phyloP scores from a whole-genome alignment of 495 filamentous ascomycete genomes.

The Darksidea phi region DNA sequence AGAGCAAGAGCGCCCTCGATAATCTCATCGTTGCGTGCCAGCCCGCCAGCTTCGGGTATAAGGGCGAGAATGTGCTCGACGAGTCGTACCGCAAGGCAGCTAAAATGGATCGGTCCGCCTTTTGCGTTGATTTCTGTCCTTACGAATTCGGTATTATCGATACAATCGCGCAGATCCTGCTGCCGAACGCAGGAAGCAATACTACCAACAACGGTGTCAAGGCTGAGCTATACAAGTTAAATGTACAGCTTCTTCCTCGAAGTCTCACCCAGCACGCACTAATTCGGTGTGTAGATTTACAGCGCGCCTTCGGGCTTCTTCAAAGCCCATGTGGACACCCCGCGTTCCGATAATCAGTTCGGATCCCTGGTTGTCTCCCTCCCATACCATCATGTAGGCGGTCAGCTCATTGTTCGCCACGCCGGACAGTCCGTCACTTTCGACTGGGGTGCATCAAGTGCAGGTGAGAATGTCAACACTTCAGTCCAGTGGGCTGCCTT shows the following conservation, averaged over 20 bases:
- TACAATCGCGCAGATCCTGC: constrained; percentile 48
- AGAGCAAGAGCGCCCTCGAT: neutral
- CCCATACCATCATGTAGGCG: constrained; percentile 49
- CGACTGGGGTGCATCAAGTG: constrained; percentile 45
- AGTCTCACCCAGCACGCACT: neutral
- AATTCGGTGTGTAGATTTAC: constrained; percentile 44
- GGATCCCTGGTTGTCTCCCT: constrained; percentile 58
- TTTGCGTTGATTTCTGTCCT: constrained; percentile 53
- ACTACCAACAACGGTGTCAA: constrained; percentile 1
- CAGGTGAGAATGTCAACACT: neutral
- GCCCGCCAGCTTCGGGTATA: constrained; percentile 52
- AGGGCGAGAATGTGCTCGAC: constrained; percentile 50
- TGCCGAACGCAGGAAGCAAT: constrained; percentile 43
- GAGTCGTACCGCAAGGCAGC: constrained; percentile 52
- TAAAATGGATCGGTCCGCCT: constrained; percentile 49
- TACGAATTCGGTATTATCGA: constrained; percentile 55
- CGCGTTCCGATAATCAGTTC: constrained; percentile 50
- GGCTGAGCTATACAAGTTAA: constrained; percentile 58
- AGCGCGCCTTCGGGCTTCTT: constrained; percentile 54
- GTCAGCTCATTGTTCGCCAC: too few relatives aligned
- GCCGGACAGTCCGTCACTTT: constrained; percentile 44
- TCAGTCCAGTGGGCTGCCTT: constrained; percentile 60
- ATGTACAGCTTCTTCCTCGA: constrained; percentile 42
- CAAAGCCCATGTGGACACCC: constrained; percentile 57
- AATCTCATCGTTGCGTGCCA: constrained; percentile 43